These are phyloP conservation scores for Turritis glabra DNA, from an alignment of 345 rosid genomes.

Conservation along the genomic window DNA sequence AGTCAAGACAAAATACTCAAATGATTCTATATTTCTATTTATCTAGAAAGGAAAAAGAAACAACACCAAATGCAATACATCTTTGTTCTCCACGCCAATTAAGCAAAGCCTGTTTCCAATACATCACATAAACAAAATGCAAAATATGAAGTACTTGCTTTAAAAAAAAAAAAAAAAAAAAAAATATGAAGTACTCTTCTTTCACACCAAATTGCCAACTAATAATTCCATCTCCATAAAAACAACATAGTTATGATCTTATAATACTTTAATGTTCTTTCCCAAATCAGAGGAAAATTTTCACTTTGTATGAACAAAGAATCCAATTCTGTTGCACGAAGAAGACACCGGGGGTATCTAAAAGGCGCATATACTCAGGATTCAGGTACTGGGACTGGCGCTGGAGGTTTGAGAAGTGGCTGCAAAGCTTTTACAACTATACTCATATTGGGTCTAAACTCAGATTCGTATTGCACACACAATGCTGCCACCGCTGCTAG, in stretches of 20 bases:
- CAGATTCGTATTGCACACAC: conserved; percentile 90
- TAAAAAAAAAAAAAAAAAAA: too few species aligned
- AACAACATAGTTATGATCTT: conserved; percentile 3
- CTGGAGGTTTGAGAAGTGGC: conserved; percentile 72
- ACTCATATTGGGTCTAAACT: conserved; percentile 92
- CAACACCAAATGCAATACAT: conserved; percentile 12
- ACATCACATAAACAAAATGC: conserved; percentile 3
- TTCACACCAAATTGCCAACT: conserved; percentile 23
- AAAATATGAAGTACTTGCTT: background rate
- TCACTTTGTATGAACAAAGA: conserved; percentile 26
- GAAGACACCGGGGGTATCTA: background rate
- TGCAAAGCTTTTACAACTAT: conserved; percentile 88
- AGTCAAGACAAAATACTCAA: background rate
- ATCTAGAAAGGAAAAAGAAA: background rate
- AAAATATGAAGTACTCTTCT: conserved; percentile 1
- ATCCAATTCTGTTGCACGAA: conserved; percentile 14
- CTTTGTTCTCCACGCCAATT: conserved; percentile 25
- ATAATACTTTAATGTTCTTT: background rate
- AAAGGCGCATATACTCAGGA: conserved; percentile 22
- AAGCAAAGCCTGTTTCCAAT: conserved; percentile 13
- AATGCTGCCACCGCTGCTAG: conserved; percentile 91
- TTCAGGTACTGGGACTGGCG: conserved; percentile 43
- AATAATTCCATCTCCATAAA: background rate
- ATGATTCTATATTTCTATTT: background rate
- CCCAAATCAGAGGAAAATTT: background rate